Evolutionary conservation across 140 eudicot genomes (phyloP).

Genomic region (Flaveria floridana): DNA sequence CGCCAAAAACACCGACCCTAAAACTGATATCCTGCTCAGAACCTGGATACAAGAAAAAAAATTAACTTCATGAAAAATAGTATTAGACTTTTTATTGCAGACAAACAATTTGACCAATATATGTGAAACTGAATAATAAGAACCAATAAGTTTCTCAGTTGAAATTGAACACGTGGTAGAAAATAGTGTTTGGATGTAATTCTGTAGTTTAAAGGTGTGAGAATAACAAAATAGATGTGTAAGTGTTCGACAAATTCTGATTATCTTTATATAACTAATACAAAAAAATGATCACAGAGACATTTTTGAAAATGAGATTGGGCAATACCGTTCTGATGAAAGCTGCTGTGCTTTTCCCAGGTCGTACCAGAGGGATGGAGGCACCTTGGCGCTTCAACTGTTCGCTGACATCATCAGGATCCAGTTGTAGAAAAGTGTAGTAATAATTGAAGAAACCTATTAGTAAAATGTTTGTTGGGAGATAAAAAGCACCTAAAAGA

Average conservation of each 20-base stretch:
- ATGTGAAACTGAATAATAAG: neutral
- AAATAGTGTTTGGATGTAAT: too few relatives aligned
- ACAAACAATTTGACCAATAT: neutral
- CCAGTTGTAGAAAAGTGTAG: conserved; percentile 95
- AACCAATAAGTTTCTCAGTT: too few relatives aligned
- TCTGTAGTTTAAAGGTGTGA: too few relatives aligned
- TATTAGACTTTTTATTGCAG: neutral
- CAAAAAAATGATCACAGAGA: neutral
- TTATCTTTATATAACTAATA: too few relatives aligned
- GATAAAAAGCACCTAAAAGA: conserved; percentile 70
- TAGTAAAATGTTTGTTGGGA: conserved; percentile 81
- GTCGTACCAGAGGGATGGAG: conserved; percentile 95
- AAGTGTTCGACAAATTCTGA: too few relatives aligned
- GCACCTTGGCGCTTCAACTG: conserved; percentile 99
- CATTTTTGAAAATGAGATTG: neutral
- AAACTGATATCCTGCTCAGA: conserved; percentile 91
- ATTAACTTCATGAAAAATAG: neutral
- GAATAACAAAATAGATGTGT: too few relatives aligned
- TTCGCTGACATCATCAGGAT: conserved; percentile 97
- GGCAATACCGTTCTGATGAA: conserved; percentile 75
- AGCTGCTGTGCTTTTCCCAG: conserved; percentile 94
- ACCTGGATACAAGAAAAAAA: conserved; percentile 48
- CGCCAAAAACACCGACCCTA: conserved; percentile 91
- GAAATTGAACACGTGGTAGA: too few relatives aligned
- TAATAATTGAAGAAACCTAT: conserved; percentile 97